Conservation (phyloP, 352 stramenopile species). For the Globisporangium megalacanthum region DNA sequence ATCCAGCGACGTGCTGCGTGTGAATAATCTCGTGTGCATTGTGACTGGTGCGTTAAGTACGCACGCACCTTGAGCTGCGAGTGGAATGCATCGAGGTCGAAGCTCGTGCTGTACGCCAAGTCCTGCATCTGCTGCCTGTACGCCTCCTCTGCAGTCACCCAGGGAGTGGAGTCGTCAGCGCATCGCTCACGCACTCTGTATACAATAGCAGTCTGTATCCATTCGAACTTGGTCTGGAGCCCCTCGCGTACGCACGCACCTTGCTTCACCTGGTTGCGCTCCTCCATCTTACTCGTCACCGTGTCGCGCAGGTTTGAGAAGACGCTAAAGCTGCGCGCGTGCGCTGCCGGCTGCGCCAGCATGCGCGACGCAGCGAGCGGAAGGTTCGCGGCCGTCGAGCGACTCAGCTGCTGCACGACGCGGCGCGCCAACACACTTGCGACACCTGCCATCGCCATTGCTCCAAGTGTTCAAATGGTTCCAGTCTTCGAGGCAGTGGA, state of each 20-base stretch:
- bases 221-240: background rate
- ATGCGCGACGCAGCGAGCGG: background rate
- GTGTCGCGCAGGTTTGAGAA: constrained; percentile 71
- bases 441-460: constrained; percentile 10
- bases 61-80: constrained; percentile 57
- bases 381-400: constrained; percentile 8
- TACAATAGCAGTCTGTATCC: no score
- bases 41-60: background rate
- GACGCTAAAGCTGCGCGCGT: constrained; percentile 63
- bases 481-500: no score
- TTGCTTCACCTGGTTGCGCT: constrained; percentile 78
- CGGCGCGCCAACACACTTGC: constrained; percentile 28
- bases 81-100: constrained; percentile 67
- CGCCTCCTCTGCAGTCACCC: constrained; percentile 38
- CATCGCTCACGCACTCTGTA: background rate
- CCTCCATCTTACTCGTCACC: constrained; percentile 70
- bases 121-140: constrained; percentile 78
- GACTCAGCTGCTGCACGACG: constrained; percentile 22
- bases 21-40: background rate
- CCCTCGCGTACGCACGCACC: constrained; percentile 18
- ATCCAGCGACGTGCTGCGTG: background rate
- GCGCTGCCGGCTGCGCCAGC: constrained; percentile 11
- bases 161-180: background rate
- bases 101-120: constrained; percentile 56
- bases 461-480: background rate